phyloP scores from a whole-genome alignment of 75 land plant species.

The Sequoia sempervirens region DNA sequence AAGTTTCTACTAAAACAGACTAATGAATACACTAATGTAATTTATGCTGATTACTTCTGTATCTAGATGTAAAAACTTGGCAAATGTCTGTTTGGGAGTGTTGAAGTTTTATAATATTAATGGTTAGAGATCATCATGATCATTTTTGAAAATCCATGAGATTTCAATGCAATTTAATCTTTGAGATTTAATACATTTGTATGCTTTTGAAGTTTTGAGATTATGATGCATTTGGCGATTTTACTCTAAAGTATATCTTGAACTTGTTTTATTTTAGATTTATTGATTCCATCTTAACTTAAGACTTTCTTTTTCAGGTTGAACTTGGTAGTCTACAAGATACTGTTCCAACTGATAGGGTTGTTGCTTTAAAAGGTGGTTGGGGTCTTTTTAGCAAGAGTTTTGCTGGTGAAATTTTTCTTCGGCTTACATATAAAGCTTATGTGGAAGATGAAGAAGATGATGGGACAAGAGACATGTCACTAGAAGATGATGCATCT shows the following conservation, averaged over 20 bases:
- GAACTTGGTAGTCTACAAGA: constrained; percentile 78
- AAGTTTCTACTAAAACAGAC: background rate
- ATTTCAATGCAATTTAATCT: background rate
- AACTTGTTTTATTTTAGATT: background rate
- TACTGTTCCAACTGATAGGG: constrained; percentile 89
- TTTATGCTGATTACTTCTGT: background rate
- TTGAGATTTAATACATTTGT: background rate
- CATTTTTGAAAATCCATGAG: background rate
- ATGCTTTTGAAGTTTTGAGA: background rate
- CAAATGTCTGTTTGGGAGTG: background rate
- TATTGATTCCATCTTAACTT: constrained; percentile 2
- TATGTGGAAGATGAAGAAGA: constrained; percentile 99
- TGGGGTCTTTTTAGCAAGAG: constrained; percentile 69
- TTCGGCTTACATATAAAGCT: constrained; percentile 93
- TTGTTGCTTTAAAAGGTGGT: constrained; percentile 57
- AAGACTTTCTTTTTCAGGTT: constrained; percentile 40
- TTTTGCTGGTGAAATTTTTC: constrained; percentile 68
- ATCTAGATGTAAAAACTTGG: background rate
- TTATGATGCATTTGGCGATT: background rate
- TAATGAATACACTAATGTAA: background rate
- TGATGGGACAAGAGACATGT: constrained; percentile 26
- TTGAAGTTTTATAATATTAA: background rate
- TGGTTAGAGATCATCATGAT: background rate
- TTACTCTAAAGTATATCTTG: background rate
- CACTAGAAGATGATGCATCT: constrained; percentile 27